These are phyloP conservation scores for Kwoniella shandongensis DNA, from an alignment of 768 basidiomycete genomes.

Conservation along the genomic window DNA sequence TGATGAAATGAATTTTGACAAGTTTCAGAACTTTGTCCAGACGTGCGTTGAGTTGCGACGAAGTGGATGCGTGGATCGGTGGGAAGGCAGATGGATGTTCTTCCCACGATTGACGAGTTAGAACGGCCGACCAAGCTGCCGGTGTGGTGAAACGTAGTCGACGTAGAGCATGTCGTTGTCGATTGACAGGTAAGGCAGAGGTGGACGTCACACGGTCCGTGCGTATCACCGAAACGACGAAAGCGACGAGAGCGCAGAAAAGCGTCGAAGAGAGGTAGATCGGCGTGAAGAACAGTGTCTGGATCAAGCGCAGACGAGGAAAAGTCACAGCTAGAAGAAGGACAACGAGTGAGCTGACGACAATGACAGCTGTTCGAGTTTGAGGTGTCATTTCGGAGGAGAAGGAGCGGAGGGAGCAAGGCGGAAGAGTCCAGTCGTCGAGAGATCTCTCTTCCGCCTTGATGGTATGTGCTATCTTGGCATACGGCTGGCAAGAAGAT, in stretches of 20 bases:
- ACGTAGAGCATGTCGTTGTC: conserved; percentile 59
- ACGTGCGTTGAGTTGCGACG: conserved; percentile 63
- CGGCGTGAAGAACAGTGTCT: conserved; percentile 17
- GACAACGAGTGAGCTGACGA: conserved; percentile 12
- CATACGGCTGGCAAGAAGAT: background rate
- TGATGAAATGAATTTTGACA: conserved; percentile 80
- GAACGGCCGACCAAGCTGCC: conserved; percentile 89
- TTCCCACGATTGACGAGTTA: conserved; percentile 88
- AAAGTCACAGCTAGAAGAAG: conserved; percentile 21
- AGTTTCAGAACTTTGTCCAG: conserved; percentile 78
- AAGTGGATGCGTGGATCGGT: conserved; percentile 65
- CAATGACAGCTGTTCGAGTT: conserved; percentile 3
- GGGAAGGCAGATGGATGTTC: conserved; percentile 65
- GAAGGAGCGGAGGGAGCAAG: background rate
- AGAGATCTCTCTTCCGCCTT: conserved; percentile 11
- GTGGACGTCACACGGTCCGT: background rate
- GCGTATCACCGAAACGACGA: conserved; percentile 9
- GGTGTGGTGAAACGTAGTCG: conserved; percentile 86
- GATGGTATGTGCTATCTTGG: conserved; percentile 2
- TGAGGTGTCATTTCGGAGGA: background rate
- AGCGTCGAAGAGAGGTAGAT: conserved; percentile 14
- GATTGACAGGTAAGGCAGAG: background rate
- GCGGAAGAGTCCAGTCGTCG: conserved; percentile 8
- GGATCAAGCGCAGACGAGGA: conserved; percentile 21
- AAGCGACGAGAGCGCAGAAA: conserved; percentile 11